phyloP scores from a whole-genome alignment of 2,329 filamentous ascomycete species.

The Thielaviopsis euricoi region DNA sequence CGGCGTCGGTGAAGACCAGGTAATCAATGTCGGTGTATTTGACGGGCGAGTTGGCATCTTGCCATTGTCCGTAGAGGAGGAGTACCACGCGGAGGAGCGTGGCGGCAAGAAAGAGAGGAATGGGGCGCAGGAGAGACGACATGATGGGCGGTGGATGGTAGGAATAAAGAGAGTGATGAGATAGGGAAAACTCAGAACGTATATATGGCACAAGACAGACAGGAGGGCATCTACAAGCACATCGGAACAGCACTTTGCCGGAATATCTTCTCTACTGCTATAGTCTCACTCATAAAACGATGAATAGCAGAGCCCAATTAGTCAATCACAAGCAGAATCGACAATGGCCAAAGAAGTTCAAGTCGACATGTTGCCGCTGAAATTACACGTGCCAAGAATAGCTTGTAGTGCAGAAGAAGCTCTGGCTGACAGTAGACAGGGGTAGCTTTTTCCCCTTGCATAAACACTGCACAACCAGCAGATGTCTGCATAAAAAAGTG shows the following conservation, averaged over 20 bases:
- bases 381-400: too few species aligned
- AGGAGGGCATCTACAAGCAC: neutral
- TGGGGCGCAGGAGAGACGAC: constrained; percentile 9
- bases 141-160: neutral
- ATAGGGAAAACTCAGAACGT: neutral
- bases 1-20: constrained; percentile 90
- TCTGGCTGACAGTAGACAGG: neutral
- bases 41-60: constrained; percentile 78
- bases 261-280: too few species aligned
- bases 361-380: too few species aligned
- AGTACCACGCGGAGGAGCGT: constrained; percentile 54
- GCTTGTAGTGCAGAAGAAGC: neutral
- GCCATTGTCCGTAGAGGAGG: constrained; percentile 77
- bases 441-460: neutral
- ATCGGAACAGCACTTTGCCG: neutral
- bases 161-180: neutral
- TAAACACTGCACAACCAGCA: too few species aligned
- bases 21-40: constrained; percentile 99
- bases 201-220: neutral
- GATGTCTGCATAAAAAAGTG: neutral
- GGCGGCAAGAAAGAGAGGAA: constrained; percentile 35
- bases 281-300: too few species aligned
- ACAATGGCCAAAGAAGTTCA: too few species aligned
- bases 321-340: too few species aligned
- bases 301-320: too few species aligned